phyloP scores from a whole-genome alignment of 169 alveolate genomes.

The Cryptosporidium andersoni region DNA sequence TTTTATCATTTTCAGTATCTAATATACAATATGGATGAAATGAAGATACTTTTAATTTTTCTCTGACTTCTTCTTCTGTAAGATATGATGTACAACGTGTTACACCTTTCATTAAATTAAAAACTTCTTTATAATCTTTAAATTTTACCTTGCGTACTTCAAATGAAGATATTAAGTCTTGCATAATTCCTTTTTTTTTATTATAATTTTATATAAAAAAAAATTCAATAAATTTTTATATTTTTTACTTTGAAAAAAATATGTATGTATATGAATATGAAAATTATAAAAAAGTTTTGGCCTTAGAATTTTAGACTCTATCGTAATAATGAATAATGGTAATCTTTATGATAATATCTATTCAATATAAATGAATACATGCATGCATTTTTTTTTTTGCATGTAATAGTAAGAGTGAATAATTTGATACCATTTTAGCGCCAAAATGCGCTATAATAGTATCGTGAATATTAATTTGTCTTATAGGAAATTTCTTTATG shows the following conservation, averaged over 20 bases:
- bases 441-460: not conserved
- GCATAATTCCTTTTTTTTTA: not conserved
- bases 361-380: too few relatives aligned
- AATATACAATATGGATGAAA: constrained; percentile 52
- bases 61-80: constrained; percentile 5
- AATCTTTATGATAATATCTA: too few relatives aligned
- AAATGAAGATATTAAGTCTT: constrained; percentile 2
- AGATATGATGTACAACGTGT: constrained; percentile 19
- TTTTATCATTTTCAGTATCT: constrained; percentile 22
- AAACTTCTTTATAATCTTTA: constrained; percentile 32
- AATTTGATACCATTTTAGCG: not conserved
- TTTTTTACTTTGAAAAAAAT: not conserved
- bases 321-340: too few relatives aligned
- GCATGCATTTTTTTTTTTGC: too few relatives aligned
- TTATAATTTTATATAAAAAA: not conserved
- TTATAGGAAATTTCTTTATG: not conserved
- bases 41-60: constrained; percentile 19
- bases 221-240: not conserved
- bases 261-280: not conserved
- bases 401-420: not conserved
- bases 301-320: not conserved
- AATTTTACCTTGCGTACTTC: constrained; percentile 40
- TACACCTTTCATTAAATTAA: constrained; percentile 26
- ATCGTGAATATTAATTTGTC: not conserved
- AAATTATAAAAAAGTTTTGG: not conserved